These are phyloP conservation scores for Sesbania bispinosa DNA, from an alignment of 306 rosid species.

Conservation along the genomic window DNA sequence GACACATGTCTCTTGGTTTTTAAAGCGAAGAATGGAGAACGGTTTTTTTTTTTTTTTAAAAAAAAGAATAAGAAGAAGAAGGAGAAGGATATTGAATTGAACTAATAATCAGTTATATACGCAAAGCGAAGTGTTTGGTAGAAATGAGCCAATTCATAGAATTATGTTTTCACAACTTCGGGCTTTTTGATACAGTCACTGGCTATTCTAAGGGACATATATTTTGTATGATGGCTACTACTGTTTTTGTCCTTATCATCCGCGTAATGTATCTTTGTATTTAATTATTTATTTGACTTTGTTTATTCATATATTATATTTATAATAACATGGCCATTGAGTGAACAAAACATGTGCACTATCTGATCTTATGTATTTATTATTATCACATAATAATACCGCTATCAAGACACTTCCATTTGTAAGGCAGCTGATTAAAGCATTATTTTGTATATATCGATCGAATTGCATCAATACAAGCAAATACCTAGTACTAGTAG, in stretches of 20 bases:
- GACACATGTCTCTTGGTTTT: conserved; percentile 16
- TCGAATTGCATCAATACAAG: neutral
- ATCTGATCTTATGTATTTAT: neutral
- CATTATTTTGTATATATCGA: neutral
- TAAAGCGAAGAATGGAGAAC: neutral
- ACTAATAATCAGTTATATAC: neutral
- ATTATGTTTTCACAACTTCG: neutral
- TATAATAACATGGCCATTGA: conserved; percentile 8
- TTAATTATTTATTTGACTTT: conserved; percentile 19
- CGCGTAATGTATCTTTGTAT: conserved; percentile 1
- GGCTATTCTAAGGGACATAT: conserved; percentile 11
- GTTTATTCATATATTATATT: neutral
- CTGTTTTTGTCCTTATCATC: conserved; percentile 16
- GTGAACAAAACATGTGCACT: conserved; percentile 25
- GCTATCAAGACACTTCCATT: neutral
- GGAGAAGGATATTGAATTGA: neutral
- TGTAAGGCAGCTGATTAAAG: conserved; percentile 6
- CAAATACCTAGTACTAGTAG: neutral
- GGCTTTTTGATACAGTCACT: conserved; percentile 9
- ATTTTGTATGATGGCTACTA: neutral
- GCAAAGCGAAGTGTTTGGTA: conserved; percentile 2
- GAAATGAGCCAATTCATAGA: neutral
- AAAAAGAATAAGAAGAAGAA: neutral
- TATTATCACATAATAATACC: neutral
- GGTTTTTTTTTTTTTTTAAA: too few species aligned